Percentiles rank a stretch among this genome's conserved stretches.
phyloP scores from a whole-genome alignment of 768 basidiomycete genomes.

The Phlegmacium glaucopus region DNA sequence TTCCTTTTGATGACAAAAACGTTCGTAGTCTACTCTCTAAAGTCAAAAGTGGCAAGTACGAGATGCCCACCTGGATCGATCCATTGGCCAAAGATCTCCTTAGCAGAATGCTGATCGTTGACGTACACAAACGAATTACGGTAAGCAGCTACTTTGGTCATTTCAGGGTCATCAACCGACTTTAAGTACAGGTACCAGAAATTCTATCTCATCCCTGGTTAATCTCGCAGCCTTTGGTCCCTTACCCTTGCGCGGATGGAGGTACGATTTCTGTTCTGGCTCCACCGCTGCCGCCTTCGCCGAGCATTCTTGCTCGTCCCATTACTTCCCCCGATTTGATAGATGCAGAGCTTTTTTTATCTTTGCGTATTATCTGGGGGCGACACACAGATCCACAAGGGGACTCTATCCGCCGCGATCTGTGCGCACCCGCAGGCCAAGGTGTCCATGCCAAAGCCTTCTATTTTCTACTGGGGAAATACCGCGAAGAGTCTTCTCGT shows the following conservation, averaged over 20 bases:
- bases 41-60: conserved; percentile 84
- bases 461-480: conserved; percentile 78
- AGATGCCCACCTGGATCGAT: conserved; percentile 78
- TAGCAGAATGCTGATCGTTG: conserved; percentile 83
- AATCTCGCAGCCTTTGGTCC: conserved; percentile 42
- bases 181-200: conserved; percentile 66
- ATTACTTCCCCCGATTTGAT: conserved; percentile 66
- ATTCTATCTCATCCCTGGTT: conserved; percentile 89
- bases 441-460: conserved; percentile 84
- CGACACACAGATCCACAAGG: conserved; percentile 57
- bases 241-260: conserved; percentile 31
- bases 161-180: not conserved
- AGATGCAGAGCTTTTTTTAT: conserved; percentile 73
- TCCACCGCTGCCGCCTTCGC: conserved; percentile 56
- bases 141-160: conserved; percentile 42
- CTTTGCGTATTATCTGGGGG: conserved; percentile 82
- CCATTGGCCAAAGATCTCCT: conserved; percentile 84
- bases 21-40: conserved; percentile 73
- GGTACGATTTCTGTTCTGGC: conserved; percentile 24
- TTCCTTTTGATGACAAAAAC: conserved; percentile 94
- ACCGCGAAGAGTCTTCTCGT: conserved; percentile 55
- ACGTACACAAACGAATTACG: conserved; percentile 75
- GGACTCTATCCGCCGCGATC: conserved; percentile 56
- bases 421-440: conserved; percentile 65
- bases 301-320: conserved; percentile 66